Evolutionary conservation across 306 rosid genomes (phyloP).

Genomic region (Cyclanthera cordifolia): DNA sequence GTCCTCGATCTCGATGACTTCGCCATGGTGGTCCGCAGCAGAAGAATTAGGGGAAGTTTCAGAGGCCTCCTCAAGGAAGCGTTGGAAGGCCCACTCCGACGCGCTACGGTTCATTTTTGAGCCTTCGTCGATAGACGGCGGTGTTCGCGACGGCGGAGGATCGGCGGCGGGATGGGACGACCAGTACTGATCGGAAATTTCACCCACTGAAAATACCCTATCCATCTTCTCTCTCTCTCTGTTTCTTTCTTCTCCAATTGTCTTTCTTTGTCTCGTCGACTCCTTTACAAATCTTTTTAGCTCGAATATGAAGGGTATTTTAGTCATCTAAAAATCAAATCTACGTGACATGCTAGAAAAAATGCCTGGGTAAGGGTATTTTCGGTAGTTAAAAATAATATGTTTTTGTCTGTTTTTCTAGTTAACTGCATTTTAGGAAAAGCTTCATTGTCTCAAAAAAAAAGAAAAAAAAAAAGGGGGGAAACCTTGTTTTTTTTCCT

Average conservation of each 20-base stretch:
- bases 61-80: slow-evolving; percentile 48
- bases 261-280: neutral
- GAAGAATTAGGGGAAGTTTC: slow-evolving; percentile 30
- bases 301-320: neutral
- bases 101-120: slow-evolving; percentile 61
- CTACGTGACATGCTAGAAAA: neutral
- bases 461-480: too few species aligned
- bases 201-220: slow-evolving; percentile 64
- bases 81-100: slow-evolving; percentile 88
- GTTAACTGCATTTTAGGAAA: too few species aligned
- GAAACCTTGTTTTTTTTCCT: too few species aligned
- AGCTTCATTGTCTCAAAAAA: too few species aligned
- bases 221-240: slow-evolving; percentile 42
- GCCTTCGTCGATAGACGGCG: neutral
- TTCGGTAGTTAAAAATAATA: neutral
- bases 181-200: slow-evolving; percentile 61
- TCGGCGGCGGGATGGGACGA: slow-evolving; percentile 18
- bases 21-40: slow-evolving; percentile 15
- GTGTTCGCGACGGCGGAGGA: neutral
- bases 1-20: slow-evolving; percentile 25
- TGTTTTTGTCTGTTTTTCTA: too few species aligned
- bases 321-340: neutral
- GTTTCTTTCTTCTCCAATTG: neutral
- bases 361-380: neutral
- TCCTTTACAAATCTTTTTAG: too few species aligned